A percentile compares a stretch with the other conserved stretches of the same genome.
phyloP scores from a whole-genome alignment of 768 basidiomycete species.

The Brasilioporus rufonigricans region DNA sequence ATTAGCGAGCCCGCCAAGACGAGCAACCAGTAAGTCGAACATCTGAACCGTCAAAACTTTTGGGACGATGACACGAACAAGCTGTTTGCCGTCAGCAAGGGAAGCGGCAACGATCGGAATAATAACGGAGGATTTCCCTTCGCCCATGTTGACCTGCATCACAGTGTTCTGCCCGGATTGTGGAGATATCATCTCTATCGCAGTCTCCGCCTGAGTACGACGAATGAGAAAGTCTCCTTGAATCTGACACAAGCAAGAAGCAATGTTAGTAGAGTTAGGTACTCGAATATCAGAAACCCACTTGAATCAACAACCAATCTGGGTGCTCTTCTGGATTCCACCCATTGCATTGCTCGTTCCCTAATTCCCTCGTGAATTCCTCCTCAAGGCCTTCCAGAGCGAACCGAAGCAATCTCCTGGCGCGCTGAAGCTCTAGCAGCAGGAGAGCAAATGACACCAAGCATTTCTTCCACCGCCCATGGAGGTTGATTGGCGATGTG shows the following conservation, averaged over 20 bases:
- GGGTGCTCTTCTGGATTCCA: conserved; percentile 18
- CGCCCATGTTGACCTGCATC: conserved; percentile 29
- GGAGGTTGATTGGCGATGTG: background rate
- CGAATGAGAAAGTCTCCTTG: conserved; percentile 25
- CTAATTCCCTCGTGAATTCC: conserved; percentile 28
- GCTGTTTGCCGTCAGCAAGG: conserved; percentile 39
- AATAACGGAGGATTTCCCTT: background rate
- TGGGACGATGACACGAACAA: conserved; percentile 46
- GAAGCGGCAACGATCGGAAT: conserved; percentile 18
- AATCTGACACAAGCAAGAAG: conserved; percentile 28
- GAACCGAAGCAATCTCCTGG: conserved; percentile 13
- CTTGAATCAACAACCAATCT: conserved; percentile 46
- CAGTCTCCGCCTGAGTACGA: conserved; percentile 37
- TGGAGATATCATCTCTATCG: conserved; percentile 44
- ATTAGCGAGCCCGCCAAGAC: conserved; percentile 41
- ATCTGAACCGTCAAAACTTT: conserved; percentile 42
- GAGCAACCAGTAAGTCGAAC: conserved; percentile 42
- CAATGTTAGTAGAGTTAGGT: background rate
- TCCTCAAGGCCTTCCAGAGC: conserved; percentile 18
- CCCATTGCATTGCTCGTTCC: conserved; percentile 16
- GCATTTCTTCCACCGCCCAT: conserved; percentile 26
- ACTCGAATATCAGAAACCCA: background rate
- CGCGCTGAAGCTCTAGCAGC: conserved; percentile 16
- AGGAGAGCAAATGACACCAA: conserved; percentile 29
- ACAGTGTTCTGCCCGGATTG: conserved; percentile 32